These are phyloP conservation scores for Salvia sclarea DNA, from an alignment of 305 asterid species.

Conservation along the genomic window DNA sequence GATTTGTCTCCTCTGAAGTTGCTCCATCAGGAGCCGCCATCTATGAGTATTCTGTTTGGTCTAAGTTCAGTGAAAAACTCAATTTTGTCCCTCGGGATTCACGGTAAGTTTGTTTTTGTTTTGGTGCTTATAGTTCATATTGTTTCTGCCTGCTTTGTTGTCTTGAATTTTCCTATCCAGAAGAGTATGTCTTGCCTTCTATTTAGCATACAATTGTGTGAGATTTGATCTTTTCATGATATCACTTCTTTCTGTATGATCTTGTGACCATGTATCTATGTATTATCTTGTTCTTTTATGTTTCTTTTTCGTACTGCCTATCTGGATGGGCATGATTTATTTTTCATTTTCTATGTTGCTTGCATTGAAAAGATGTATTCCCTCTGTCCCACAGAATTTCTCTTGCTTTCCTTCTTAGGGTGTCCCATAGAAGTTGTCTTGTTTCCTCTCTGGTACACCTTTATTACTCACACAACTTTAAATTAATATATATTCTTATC, in stretches of 20 bases:
- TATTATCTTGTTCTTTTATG: constrained; percentile 22
- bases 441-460: no score
- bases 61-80: constrained; percentile 64
- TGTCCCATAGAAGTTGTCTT: no score
- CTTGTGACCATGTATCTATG: constrained; percentile 11
- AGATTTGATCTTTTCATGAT: constrained; percentile 8
- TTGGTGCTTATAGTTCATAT: constrained; percentile 28
- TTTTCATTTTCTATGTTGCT: not conserved
- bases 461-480: no score
- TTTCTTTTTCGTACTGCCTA: constrained; percentile 9
- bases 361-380: not conserved
- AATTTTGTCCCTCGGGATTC: constrained; percentile 74
- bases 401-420: no score
- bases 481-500: no score
- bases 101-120: constrained; percentile 50
- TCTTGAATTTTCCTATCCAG: constrained; percentile 6
- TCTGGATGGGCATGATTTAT: not conserved
- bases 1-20: constrained; percentile 44
- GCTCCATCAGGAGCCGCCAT: constrained; percentile 49
- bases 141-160: constrained; percentile 26
- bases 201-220: constrained; percentile 20
- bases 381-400: no score
- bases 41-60: constrained; percentile 83
- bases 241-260: not conserved
- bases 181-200: constrained; percentile 12